A percentile compares a stretch with the other conserved stretches of the same genome.
phyloP scores from a whole-genome alignment of 352 stramenopile genomes.

The Pythium apleroticum region DNA sequence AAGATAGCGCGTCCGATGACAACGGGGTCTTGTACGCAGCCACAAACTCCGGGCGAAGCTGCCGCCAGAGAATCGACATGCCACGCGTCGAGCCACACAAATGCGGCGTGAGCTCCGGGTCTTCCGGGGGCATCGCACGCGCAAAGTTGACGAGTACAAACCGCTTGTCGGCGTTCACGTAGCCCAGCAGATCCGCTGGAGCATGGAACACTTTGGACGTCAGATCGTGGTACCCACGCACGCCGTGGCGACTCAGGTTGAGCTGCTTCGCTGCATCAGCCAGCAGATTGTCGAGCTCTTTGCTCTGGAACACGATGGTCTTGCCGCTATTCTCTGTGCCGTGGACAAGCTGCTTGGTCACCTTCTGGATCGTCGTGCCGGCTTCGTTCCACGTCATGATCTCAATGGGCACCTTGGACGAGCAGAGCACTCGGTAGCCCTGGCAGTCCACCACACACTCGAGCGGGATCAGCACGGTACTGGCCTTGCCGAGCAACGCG shows the following conservation, averaged over 20 bases:
- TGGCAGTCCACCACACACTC: slow-evolving; percentile 87
- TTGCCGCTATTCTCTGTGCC: slow-evolving; percentile 83
- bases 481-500: slow-evolving; percentile 28
- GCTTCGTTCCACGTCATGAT: slow-evolving; percentile 64
- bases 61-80: slow-evolving; percentile 92
- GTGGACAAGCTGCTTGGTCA: slow-evolving; percentile 79
- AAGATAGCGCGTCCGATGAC: slow-evolving; percentile 82
- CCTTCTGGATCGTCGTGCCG: slow-evolving; percentile 51
- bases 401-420: slow-evolving; percentile 85
- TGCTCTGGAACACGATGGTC: slow-evolving; percentile 78
- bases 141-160: slow-evolving; percentile 86
- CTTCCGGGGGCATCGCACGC: slow-evolving; percentile 85
- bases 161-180: slow-evolving; percentile 49
- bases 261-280: slow-evolving; percentile 53
- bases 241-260: slow-evolving; percentile 84
- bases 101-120: slow-evolving; percentile 77
- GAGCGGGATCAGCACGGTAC: slow-evolving; percentile 68
- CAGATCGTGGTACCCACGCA: slow-evolving; percentile 87
- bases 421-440: slow-evolving; percentile 85
- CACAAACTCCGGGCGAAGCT: slow-evolving; percentile 89
- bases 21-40: slow-evolving; percentile 45
- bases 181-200: slow-evolving; percentile 82
- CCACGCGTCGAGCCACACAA: slow-evolving; percentile 72
- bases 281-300: slow-evolving; percentile 76
- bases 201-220: slow-evolving; percentile 77